Base-by-base conservation (phyloP, 108 stramenopile genomes). In the Schizochytrium sp. region DNA sequence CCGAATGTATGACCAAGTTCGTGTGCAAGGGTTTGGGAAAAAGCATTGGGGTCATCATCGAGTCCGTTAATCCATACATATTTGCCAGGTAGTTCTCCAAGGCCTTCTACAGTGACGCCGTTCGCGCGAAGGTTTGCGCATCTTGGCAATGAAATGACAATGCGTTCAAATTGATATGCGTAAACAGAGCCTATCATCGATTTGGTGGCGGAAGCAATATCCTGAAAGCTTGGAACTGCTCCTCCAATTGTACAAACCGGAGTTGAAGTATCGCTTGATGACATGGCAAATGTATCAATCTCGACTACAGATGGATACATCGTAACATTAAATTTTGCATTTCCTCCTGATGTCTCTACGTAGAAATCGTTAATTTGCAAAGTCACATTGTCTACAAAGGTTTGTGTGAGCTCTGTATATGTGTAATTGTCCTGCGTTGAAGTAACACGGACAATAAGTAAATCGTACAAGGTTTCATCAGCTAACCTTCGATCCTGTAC, bases 1-100 rank as follows among this genome's bases (percentile, higher is more conserved):
- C 76, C 76, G 3, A 55, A 55, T 10, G 76, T 83, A 28, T 83
- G 76, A n/a, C 76, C 76, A 28, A 83, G 76, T 28, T 83, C 76
- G 2, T 83, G 76, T 5, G 76, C 76, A 83, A 83, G 76, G 10
- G 53, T 55, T 1, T 10, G 15, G 13, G 76, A 47, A 40, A 55
- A 83, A n/a, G 76, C 0, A 7, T 17, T 53, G 10, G 12, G 50
- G 47, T 55, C 53, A 28, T 83, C 76, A 10, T 83, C 76, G 76
- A 46, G 45, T 5, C 76, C 76, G 55, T 83, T 83, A n/a, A 83
- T 83, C 76, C 76, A 83, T n/a, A 83, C 3, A 13, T 38, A 7
- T 83, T 49, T 49, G 55, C 76, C 76, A 5, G 53, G 76, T 1
- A 17, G 50, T 28, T 83, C 50, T 10, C 76, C 76, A 7, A 83